Percentiles rank a stretch among this genome's conserved stretches.
Evolutionary conservation across 805 yeast species (phyloP).

Genomic region (Saturnispora galanensis): DNA sequence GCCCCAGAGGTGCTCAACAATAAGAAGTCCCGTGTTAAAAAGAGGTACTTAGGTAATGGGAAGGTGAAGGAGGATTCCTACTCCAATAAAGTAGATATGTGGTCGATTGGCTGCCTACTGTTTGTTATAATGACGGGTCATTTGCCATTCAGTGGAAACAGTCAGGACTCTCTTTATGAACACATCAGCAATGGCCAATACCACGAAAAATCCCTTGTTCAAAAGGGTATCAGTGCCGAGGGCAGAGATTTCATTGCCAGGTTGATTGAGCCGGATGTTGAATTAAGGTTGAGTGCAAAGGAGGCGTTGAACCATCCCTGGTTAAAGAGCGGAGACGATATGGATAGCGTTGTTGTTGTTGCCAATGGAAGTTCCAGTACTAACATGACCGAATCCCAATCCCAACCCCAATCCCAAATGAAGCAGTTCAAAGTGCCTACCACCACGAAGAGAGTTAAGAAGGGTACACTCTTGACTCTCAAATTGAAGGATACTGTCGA

Average conservation of each 20-base stretch:
- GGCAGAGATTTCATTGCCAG: conserved; percentile 66
- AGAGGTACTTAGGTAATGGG: conserved; percentile 27
- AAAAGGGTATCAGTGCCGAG: conserved; percentile 49
- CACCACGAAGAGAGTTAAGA: background rate
- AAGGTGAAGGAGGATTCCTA: conserved; percentile 35
- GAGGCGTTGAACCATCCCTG: conserved; percentile 76
- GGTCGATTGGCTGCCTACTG: conserved; percentile 94
- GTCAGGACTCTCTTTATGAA: conserved; percentile 75
- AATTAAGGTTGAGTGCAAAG: conserved; percentile 59
- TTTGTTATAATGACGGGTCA: conserved; percentile 90
- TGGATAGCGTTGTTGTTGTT: no score
- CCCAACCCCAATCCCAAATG: conserved; percentile 14
- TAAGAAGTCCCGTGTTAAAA: conserved; percentile 22
- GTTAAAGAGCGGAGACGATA: conserved; percentile 36
- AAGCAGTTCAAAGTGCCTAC: conserved; percentile 2
- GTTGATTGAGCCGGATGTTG: conserved; percentile 70
- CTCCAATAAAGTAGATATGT: conserved; percentile 87
- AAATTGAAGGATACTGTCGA: conserved; percentile 27
- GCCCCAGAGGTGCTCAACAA: conserved; percentile 87
- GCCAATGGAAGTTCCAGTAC: conserved; percentile 41
- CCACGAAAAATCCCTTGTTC: conserved; percentile 62
- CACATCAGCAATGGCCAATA: conserved; percentile 72
- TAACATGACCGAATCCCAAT: conserved; percentile 59
- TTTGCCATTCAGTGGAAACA: conserved; percentile 87
- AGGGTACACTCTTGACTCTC: conserved; percentile 55